Evolutionary conservation across 176 grass and related monocot genomes (phyloP).

Genomic region (Phoenix roebelenii): DNA sequence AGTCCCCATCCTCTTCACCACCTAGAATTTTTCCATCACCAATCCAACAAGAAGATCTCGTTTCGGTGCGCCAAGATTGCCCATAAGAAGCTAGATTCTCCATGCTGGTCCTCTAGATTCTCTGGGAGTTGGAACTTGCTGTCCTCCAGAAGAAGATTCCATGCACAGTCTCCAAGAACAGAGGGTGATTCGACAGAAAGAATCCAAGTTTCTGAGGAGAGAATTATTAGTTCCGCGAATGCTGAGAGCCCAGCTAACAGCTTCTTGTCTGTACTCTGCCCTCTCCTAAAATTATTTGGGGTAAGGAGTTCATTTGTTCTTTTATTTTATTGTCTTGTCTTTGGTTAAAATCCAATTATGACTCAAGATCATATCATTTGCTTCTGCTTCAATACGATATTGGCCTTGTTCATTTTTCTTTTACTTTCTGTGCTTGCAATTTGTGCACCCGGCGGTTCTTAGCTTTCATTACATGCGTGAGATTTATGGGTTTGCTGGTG

Average conservation of each 20-base stretch:
- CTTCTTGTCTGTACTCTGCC: conserved; percentile 70
- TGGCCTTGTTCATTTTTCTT: too few relatives aligned
- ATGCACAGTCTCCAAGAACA: conserved; percentile 20
- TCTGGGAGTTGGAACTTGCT: too few relatives aligned
- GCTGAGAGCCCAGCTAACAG: conserved; percentile 16
- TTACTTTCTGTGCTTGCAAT: too few relatives aligned
- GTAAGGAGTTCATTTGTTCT: conserved; percentile 26
- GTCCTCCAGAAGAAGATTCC: not conserved
- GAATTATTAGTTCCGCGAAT: not conserved
- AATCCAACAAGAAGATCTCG: not conserved
- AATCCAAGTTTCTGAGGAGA: conserved; percentile 1
- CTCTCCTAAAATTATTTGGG: conserved; percentile 72
- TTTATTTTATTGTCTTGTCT: not conserved
- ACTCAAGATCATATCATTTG: too few relatives aligned
- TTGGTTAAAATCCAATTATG: too few relatives aligned
- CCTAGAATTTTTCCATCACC: not conserved
- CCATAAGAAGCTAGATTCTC: too few relatives aligned
- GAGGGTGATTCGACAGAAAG: conserved; percentile 15
- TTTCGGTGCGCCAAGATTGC: too few relatives aligned
- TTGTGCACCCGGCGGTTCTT: too few relatives aligned
- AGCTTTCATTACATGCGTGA: too few relatives aligned
- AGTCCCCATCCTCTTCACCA: not conserved
- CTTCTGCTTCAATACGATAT: too few relatives aligned
- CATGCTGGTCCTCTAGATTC: too few relatives aligned
- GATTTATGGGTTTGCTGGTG: too few relatives aligned